Conservation (phyloP, 2,329 filamentous ascomycete genomes). For the Aspergillus latus region DNA sequence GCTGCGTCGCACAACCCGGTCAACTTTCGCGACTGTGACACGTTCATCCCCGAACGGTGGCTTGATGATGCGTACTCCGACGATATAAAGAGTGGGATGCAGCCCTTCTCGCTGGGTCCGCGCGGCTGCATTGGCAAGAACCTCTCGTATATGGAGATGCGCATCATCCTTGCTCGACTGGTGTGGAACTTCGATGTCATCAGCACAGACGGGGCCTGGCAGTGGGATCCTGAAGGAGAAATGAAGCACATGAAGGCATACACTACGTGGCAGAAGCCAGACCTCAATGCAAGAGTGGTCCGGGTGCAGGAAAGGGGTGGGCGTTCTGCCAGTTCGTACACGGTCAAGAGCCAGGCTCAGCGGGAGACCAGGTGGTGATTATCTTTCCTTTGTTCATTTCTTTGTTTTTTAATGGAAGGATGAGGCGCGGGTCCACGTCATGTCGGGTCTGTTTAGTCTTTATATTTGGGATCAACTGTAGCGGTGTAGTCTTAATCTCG, state of each 20-base stretch:
- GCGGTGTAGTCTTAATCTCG: too few relatives aligned
- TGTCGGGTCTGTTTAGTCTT: too few relatives aligned
- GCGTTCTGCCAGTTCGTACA: neutral
- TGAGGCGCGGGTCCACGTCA: too few relatives aligned
- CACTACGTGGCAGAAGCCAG: constrained; percentile 8
- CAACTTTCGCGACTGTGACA: constrained; percentile 8
- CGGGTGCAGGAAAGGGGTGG: neutral
- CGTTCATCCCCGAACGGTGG: constrained; percentile 17
- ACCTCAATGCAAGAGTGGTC: neutral
- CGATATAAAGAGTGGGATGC: constrained; percentile 8
- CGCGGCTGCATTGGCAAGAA: constrained; percentile 16
- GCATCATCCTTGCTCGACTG: constrained; percentile 14
- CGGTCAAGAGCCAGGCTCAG: neutral
- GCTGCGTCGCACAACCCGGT: constrained; percentile 2
- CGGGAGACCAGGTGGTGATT: neutral
- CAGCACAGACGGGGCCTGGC: neutral
- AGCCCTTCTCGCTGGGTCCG: constrained; percentile 17
- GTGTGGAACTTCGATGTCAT: constrained; percentile 17
- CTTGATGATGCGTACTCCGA: constrained; percentile 1
- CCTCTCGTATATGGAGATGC: constrained; percentile 10
- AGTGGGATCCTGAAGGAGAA: constrained; percentile 1
- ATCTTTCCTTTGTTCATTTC: too few relatives aligned
- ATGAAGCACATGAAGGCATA: constrained; percentile 5
- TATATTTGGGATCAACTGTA: too few relatives aligned
- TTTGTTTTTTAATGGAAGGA: too few relatives aligned